Evolutionary conservation across 805 yeast genomes (phyloP), one percentile per base, ranked within the genome.

Genomic region (Candida anglica): DNA sequence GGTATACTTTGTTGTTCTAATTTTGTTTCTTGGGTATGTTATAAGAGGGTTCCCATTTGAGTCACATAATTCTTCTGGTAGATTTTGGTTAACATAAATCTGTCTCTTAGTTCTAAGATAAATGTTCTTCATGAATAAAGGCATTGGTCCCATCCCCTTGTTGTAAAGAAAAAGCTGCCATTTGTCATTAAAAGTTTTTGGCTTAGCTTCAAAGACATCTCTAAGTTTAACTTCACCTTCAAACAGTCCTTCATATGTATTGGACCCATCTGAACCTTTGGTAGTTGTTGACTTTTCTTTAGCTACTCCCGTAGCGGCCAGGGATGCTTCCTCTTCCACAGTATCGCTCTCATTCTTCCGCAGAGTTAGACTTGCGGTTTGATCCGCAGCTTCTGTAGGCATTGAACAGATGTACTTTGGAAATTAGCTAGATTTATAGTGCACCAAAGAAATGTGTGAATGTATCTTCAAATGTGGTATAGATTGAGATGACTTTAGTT

Each of bases 1-100:
- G 6, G 82, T 77, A 48, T 77, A 77, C 52, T 76, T 77, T 4
- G 82, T 75, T 8, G 83, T 77, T 56, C 81, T 66, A 37, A 77
- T 72, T 51, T 77, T 77, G 50, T 77, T 77, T 46, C 80, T 53
- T 5, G 77, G 71, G 44, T 70, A 77, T 3, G 39, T 29, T 1
- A 58, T 44, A 14, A 56, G 46, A 3, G 75, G 75, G n/a, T 38
- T 30, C 13, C 58, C 60, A 10, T 50, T 29, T 18, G 39, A 43
- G 37, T 71, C 64, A 5, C 46, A 43, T 58, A 63, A 62, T 15
- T 61, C 53, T 5, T 50, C 55, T 1, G 83, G 82, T 26, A 77
- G 53, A 6, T 63, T 66, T 38, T 64, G 52, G 48, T 77, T 76
- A 42, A 72, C 73, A 45, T 56, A 77, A 19, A 78, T 58, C 18